phyloP scores from a whole-genome alignment of 202 grass and related monocot genomes.

The Carex arenaria region DNA sequence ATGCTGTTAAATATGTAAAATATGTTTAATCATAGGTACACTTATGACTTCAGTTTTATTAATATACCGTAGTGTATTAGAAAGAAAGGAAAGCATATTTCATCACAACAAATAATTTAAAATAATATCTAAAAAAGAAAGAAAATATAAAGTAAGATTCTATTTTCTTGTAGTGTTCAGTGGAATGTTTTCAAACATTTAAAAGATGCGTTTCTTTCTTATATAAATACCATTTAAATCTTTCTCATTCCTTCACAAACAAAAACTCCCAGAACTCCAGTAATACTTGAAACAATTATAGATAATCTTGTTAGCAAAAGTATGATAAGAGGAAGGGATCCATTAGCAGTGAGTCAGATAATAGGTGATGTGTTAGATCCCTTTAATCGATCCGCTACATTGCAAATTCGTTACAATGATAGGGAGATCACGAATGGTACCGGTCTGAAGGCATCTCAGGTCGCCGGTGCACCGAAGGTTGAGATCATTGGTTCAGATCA shows the following conservation, averaged over 20 bases:
- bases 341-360: conserved; percentile 78
- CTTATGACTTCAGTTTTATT: conserved; percentile 21
- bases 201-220: conserved; percentile 58
- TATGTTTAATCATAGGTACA: background rate
- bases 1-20: background rate
- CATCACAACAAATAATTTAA: background rate
- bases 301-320: conserved; percentile 17
- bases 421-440: conserved; percentile 86
- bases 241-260: conserved; percentile 14
- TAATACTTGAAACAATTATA: conserved; percentile 30
- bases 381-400: conserved; percentile 55
- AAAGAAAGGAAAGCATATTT: conserved; percentile 1
- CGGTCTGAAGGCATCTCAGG: conserved; percentile 57
- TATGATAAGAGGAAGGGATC: conserved; percentile 75
- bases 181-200: conserved; percentile 75
- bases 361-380: conserved; percentile 93
- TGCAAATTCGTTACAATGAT: conserved; percentile 70
- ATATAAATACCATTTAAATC: conserved; percentile 64
- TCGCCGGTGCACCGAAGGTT: conserved; percentile 51
- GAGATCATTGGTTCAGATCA: conserved; percentile 61
- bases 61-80: conserved; percentile 34
- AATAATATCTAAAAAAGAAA: conserved; percentile 28
- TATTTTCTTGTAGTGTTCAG: conserved; percentile 56
- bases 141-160: conserved; percentile 67
- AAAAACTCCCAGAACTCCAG: conserved; percentile 26